Evolutionary conservation across 192 early-diverging fungal species (phyloP).

Genomic region (Coemansia umbellata): DNA sequence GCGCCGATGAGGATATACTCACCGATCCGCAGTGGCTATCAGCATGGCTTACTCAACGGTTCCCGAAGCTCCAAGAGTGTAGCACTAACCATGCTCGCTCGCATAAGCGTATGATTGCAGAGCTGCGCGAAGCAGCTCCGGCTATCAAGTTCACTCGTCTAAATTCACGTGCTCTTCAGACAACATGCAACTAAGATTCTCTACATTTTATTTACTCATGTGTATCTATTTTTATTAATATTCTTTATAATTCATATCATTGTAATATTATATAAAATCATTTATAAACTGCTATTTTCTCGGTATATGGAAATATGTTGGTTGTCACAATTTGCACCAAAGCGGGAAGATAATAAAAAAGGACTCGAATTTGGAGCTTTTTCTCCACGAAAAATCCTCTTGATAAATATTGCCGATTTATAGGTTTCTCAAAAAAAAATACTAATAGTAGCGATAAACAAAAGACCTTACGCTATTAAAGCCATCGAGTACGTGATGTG

Average conservation of each 20-base stretch:
- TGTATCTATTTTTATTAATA: neutral
- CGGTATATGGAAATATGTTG: neutral
- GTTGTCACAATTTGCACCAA: no score
- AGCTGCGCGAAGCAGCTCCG: slow-evolving; percentile 23
- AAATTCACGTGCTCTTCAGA: slow-evolving; percentile 32
- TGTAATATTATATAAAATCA: neutral
- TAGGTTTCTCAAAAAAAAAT: no score
- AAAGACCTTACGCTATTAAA: no score
- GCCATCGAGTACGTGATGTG: no score
- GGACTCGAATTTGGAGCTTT: no score
- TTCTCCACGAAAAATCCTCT: no score
- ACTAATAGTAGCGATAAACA: no score
- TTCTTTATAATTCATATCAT: no score
- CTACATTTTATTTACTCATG: neutral
- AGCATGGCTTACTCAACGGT: slow-evolving; percentile 30
- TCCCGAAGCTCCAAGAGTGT: slow-evolving; percentile 38
- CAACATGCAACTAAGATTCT: slow-evolving; percentile 4
- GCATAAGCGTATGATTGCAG: slow-evolving; percentile 23
- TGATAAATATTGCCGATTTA: no score
- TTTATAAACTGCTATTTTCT: neutral
- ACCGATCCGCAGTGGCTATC: slow-evolving; percentile 33
- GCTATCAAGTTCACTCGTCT: slow-evolving; percentile 27
- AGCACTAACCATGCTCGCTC: slow-evolving; percentile 38
- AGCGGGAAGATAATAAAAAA: no score
- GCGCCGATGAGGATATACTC: slow-evolving; percentile 42